A percentile compares a stretch with the other conserved stretches of the same genome.
These are phyloP conservation scores for Geotrichum carabidarum DNA, from an alignment of 1,139 yeast genomes.

Conservation along the genomic window DNA sequence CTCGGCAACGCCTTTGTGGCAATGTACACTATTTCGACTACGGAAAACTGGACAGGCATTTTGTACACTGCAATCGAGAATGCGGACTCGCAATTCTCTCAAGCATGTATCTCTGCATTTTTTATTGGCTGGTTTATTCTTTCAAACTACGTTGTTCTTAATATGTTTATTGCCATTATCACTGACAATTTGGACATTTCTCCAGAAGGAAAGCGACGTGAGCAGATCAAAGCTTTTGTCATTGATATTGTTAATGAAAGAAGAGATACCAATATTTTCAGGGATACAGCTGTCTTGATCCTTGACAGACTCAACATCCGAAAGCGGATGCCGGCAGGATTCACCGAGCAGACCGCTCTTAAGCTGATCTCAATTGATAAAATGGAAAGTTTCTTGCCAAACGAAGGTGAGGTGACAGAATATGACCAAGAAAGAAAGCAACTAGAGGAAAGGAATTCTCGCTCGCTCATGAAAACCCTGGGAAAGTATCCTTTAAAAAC, in stretches of 20 bases:
- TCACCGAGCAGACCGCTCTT: background rate
- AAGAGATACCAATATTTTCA: background rate
- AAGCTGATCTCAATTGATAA: conserved; percentile 7
- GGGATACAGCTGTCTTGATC: conserved; percentile 3
- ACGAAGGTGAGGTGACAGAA: background rate
- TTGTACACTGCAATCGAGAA: conserved; percentile 39
- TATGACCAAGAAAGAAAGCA: conserved; percentile 8
- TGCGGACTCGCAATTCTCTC: conserved; percentile 27
- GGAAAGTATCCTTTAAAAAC: background rate
- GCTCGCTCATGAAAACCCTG: conserved; percentile 9
- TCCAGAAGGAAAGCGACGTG: conserved; percentile 64
- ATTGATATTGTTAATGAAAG: conserved; percentile 39
- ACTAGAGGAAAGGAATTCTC: conserved; percentile 9
- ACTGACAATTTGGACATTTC: conserved; percentile 75
- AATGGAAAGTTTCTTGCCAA: conserved; percentile 11
- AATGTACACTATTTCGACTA: conserved; percentile 73
- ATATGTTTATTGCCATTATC: conserved; percentile 89
- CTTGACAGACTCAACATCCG: conserved; percentile 3
- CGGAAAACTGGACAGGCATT: conserved; percentile 86
- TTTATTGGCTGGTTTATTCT: conserved; percentile 77
- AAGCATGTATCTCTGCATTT: conserved; percentile 46
- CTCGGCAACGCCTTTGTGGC: conserved; percentile 72
- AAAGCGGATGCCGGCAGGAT: background rate
- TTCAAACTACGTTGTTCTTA: conserved; percentile 73
- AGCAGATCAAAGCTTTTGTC: conserved; percentile 72